A percentile compares a stretch with the other conserved stretches of the same genome.
Conservation (phyloP, 2,329 filamentous ascomycete genomes). For the Pyricularia grisea region DNA sequence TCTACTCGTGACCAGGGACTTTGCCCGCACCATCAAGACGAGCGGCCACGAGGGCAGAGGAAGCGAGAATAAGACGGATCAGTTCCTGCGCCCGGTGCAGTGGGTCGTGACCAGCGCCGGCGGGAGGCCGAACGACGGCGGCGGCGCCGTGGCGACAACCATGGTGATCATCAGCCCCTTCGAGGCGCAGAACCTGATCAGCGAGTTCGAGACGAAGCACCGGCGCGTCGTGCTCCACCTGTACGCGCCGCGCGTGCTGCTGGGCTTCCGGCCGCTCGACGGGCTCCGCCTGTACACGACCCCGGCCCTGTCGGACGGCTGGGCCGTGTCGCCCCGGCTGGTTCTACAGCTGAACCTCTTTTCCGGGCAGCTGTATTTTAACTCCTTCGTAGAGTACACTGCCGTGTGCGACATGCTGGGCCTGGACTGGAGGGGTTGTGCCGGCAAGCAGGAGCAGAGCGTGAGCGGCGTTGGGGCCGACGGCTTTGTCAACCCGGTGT, state of each 20-base stretch:
- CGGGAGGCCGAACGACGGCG: not conserved
- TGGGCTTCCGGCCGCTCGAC: conserved; percentile 30
- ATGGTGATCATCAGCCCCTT: conserved; percentile 49
- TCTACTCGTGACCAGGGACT: conserved; percentile 42
- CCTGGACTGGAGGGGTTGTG: not conserved
- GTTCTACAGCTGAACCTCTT: conserved; percentile 52
- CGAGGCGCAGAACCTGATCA: conserved; percentile 46
- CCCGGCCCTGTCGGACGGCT: conserved; percentile 12
- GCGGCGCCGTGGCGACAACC: conserved; percentile 3
- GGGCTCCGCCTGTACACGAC: conserved; percentile 32
- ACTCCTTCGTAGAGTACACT: conserved; percentile 42
- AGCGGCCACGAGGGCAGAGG: conserved; percentile 3
- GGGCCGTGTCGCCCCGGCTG: conserved; percentile 17
- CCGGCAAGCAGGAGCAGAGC: not conserved
- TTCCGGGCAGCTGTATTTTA: conserved; percentile 56
- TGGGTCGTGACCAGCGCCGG: conserved; percentile 36
- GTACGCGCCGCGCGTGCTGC: conserved; percentile 36
- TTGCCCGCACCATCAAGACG: conserved; percentile 30
- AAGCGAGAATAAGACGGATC: conserved; percentile 22
- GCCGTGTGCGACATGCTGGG: conserved; percentile 42
- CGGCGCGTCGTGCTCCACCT: conserved; percentile 33
- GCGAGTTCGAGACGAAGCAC: conserved; percentile 22
- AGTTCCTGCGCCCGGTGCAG: conserved; percentile 42
- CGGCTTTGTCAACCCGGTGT: not conserved
- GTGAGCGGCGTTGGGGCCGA: not conserved